Base-by-base conservation (phyloP, 768 basidiomycete species). In the Boletus tylopilopsis region DNA sequence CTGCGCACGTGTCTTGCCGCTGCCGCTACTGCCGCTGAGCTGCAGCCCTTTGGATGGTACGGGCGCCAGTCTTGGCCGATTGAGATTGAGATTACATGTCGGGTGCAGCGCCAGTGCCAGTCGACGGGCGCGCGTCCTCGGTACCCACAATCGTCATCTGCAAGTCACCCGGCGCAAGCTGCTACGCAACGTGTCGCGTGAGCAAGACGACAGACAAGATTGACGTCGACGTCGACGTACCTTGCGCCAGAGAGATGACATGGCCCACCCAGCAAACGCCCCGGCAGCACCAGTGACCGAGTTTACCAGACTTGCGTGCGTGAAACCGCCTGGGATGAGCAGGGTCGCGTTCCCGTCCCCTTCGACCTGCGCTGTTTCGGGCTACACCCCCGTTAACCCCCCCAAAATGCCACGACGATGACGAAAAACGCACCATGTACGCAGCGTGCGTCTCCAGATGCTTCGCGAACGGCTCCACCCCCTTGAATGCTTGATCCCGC, bases 401-500 rank as follows among this genome's bases (percentile, higher is more conserved):
- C 48, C 21, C 40, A 30, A 47, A 16, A 10, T 18, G 9, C 18
- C 0, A 23, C 7, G 5, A 8, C 12, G 27, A 11, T 25, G 27
- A 30, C 9, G 3, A 16, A 19, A 42, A 10, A 55, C 76, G n/a
- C 45, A 93, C 94, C 94, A 99, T 89, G 3, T 79, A 76, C 0
- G 77, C 77, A 2, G 86, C 90, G 58, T 96, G 78, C 8, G 73
- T 77, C 62, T 96, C 92, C 24, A 97, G 70, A 54, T 78, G 82
- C 66, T 88, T 90, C 54, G 95, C 73, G 61, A 96, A 94, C 41
- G 94, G 71, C 36, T 91, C 90, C 47, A 95, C 76, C 6, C 93
- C 87, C 68, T 90, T 95, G 76, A 95, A 97, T 2, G 91, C 95
- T 61, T 97, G 95, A 68, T 97, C 94, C 18, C 96, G 81, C 1